Base-by-base conservation (phyloP, 306 rosid genomes). In the Sesbania bispinosa region DNA sequence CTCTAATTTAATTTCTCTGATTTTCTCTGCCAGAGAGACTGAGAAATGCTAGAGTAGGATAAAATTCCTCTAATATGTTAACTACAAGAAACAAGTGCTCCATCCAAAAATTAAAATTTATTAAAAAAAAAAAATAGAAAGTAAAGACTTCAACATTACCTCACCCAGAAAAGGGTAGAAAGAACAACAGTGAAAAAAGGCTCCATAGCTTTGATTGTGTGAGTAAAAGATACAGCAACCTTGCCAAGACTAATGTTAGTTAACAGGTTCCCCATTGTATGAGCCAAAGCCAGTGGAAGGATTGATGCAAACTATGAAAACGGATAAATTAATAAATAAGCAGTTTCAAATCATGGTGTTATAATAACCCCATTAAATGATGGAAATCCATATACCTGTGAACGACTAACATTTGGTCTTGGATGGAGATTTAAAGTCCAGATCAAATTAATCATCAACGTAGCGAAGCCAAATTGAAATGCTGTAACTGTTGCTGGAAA, bases 401-500 rank as follows among this genome's bases (percentile, higher is more conserved):
- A 72, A 14, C 71, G 46, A 51, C 59, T 88, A 16, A 90, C 58
- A 47, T 69, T 86, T 29, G 96, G 96, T 61, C 85, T 86, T 11
- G 79, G 75, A 58, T 86, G 50, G 51, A 88, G 84, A 69, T 90
- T 88, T 18, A 88, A 65, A 20, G 71, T 15, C 96, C 94, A 90
- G 55, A 90, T 58, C 71, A 90, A 71, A 63, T 50, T 79, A 33
- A 84, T 81, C 83, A 86, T 77, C 68, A 86, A 4, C 1, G 92
- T 24, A 21, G 79, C 81, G 54, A 85, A 80, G 55, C 87, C 87
- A 27, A 82, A 76, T 38, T 90, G 89, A 73, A 88, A 84, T 32
- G 88, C 85, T 16, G 94, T 88, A 26, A 90, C 85, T 39, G 94
- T 90, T 67, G 96, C 92, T 77, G 94, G 94, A 84, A 90, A 90